Evolutionary conservation across 768 basidiomycete genomes (phyloP).

Genomic region (Neoboletus brunneissimus): DNA sequence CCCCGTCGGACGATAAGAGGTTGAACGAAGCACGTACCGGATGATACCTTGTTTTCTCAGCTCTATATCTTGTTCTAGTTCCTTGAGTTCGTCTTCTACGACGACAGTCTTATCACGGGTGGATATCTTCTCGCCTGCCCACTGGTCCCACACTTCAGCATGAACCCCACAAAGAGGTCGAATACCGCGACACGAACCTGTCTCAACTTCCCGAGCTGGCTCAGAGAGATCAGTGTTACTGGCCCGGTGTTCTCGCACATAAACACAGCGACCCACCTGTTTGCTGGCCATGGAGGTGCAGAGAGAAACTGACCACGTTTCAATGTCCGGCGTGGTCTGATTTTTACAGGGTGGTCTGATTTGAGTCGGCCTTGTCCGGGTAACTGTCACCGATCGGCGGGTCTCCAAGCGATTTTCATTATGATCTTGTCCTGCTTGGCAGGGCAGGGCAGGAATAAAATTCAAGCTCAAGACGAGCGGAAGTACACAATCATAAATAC

Average conservation of each 20-base stretch:
- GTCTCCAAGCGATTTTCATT: neutral
- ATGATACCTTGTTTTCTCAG: slow-evolving; percentile 69
- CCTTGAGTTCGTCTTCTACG: slow-evolving; percentile 69
- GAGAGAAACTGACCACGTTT: neutral
- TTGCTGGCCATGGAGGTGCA: slow-evolving; percentile 56
- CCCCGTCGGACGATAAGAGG: neutral
- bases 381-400: slow-evolving; percentile 1
- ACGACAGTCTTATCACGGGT: slow-evolving; percentile 76
- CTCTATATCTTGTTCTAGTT: slow-evolving; percentile 83
- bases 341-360: slow-evolving; percentile 22
- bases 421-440: neutral
- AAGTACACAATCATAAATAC: slow-evolving; percentile 4
- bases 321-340: slow-evolving; percentile 5
- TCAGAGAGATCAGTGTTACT: slow-evolving; percentile 4
- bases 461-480: neutral
- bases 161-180: slow-evolving; percentile 2
- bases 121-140: slow-evolving; percentile 88
- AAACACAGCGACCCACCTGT: slow-evolving; percentile 43
- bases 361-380: slow-evolving; percentile 15
- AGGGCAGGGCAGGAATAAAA: neutral
- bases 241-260: neutral
- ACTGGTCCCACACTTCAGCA: slow-evolving; percentile 44
- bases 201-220: slow-evolving; percentile 71
- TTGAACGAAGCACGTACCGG: slow-evolving; percentile 46
- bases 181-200: slow-evolving; percentile 48